Evolutionary conservation across 139 green algal genomes (phyloP).

Genomic region (Chlamydomonas incerta): DNA sequence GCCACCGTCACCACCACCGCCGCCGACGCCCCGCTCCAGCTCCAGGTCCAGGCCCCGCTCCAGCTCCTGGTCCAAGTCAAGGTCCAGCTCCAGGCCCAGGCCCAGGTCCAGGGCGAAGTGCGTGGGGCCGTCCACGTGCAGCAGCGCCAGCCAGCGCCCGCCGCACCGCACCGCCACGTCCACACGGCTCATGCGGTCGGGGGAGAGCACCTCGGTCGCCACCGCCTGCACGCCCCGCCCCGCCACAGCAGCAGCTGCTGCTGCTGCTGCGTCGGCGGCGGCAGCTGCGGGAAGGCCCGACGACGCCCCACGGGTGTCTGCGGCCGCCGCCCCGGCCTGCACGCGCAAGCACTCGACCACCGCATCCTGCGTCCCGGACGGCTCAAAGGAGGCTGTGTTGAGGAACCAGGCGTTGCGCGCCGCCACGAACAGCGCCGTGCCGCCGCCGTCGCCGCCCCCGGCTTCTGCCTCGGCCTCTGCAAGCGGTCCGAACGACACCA

Average conservation of each 20-base stretch:
- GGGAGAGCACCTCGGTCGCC: slow-evolving; percentile 19
- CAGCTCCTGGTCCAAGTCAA: too few relatives aligned
- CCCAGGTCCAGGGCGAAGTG: slow-evolving; percentile 11
- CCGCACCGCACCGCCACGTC: slow-evolving; percentile 15
- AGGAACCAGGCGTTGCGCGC: slow-evolving; percentile 14
- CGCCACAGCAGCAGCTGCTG: background rate
- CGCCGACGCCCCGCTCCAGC: too few relatives aligned
- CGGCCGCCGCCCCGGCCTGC: background rate
- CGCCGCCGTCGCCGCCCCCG: too few relatives aligned
- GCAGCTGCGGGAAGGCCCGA: background rate
- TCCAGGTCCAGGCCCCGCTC: too few relatives aligned
- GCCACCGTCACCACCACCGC: too few relatives aligned
- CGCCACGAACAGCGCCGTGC: background rate
- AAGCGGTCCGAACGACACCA: slow-evolving; percentile 21
- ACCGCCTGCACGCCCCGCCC: background rate
- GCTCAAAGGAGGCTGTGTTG: background rate
- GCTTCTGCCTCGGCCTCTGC: background rate
- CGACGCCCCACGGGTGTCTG: too few relatives aligned
- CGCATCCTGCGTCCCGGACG: background rate
- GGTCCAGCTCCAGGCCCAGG: too few relatives aligned
- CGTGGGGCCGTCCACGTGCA: slow-evolving; percentile 22
- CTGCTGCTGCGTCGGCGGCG: background rate
- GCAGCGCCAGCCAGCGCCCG: slow-evolving; percentile 15
- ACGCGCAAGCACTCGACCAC: background rate
- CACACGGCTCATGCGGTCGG: slow-evolving; percentile 6